A percentile compares a stretch with the other conserved stretches of the same genome.
Evolutionary conservation across 345 rosid genomes (phyloP).

Genomic region (Moringa oleifera): DNA sequence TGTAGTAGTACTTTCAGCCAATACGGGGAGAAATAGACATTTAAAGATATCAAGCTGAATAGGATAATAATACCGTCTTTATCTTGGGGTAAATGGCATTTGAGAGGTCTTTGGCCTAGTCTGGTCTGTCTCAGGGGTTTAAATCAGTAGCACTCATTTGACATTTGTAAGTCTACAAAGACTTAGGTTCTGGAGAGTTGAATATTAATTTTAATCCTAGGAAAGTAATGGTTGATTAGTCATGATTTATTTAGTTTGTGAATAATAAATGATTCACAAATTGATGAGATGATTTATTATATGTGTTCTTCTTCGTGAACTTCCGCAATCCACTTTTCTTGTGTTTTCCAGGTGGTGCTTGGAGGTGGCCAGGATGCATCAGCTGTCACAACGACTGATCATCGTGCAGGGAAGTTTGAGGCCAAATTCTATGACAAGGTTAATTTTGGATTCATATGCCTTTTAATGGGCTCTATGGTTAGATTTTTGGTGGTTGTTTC

Average conservation of each 20-base stretch:
- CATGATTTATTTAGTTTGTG: background rate
- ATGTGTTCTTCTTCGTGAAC: slow-evolving; percentile 2
- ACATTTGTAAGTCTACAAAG: too few species aligned
- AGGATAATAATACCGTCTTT: too few species aligned
- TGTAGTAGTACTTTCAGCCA: too few species aligned
- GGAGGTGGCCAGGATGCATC: slow-evolving; percentile 99
- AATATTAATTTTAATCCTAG: too few species aligned
- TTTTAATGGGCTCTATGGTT: background rate
- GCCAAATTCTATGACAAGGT: slow-evolving; percentile 93
- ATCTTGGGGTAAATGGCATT: too few species aligned
- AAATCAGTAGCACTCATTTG: too few species aligned
- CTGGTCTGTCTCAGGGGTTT: too few species aligned
- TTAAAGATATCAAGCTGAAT: too few species aligned
- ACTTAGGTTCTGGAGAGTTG: too few species aligned
- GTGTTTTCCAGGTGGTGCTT: slow-evolving; percentile 68
- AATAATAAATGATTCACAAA: background rate
- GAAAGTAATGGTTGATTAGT: too few species aligned
- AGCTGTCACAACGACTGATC: slow-evolving; percentile 92
- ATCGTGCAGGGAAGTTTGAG: slow-evolving; percentile 97
- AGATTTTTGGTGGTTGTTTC: background rate
- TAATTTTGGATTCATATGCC: background rate
- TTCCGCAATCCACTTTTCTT: background rate
- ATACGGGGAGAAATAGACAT: too few species aligned
- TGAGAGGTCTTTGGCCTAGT: too few species aligned
- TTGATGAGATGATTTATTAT: background rate